Base-by-base conservation (phyloP, 2,329 filamentous ascomycete genomes). In the Arthrinium puccinioides region DNA sequence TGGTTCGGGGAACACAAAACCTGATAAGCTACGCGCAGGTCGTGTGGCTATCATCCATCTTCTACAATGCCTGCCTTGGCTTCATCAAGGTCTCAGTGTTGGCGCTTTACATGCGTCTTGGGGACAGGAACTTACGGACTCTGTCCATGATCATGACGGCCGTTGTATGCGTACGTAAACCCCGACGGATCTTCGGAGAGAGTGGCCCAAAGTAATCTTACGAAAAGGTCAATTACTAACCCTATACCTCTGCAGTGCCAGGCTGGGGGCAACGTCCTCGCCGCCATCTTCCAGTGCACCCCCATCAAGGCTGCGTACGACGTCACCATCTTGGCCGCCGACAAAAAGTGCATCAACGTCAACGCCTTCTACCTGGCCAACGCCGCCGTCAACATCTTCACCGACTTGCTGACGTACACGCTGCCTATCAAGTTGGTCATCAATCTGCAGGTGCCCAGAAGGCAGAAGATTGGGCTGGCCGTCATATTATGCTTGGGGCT, bases 51-150 rank as follows among this genome's bases (percentile, higher is more conserved):
- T 67, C 56, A 43, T 66, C 67, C 15, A 63, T 69, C 45, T 67
- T 70, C 52, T 71, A 71, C 45, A 64, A 68, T 16, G 59, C 65
- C 25, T 58, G 54, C 23, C 53, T 69, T 4, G 65, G 66, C 15
- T 69, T 69, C 47, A 55, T 70, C 51, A 71, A 72, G 46, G 55
- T 62, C 20, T 70, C 66, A 2, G 63, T 67, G 3, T 55, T 70
- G 15, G 57, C 59, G 18, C 59, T 69, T 24, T 70, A 70, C 46
- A 62, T 57, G 38, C 60, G 65, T 6, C 55, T 69, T 5, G 62
- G 63, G 19, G 63, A 67, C 42, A 50, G 49, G 4, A 45, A 28
- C 10, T 57, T 68, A 15, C 57, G 52, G 4, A 50, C 50, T 3
- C 36, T 65, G 8, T 55, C 63, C 11, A 50, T 57, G 14, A 27